Evolutionary conservation across 2,329 filamentous ascomycete genomes (phyloP).

Genomic region (Trichoderma atrobrunneum): DNA sequence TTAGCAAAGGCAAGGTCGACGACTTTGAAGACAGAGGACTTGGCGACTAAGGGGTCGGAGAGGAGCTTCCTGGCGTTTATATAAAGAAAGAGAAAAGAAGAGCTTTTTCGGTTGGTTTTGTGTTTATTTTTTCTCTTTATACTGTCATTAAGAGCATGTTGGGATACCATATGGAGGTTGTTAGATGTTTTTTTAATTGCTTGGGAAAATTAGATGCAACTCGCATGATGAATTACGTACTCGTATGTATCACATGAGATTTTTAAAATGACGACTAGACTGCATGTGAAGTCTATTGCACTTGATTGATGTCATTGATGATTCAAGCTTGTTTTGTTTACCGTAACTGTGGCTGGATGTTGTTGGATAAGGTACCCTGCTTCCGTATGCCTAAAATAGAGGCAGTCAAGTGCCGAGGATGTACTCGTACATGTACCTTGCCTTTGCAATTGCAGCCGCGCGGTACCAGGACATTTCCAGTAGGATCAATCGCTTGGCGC

Average conservation of each 20-base stretch:
- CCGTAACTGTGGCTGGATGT: neutral
- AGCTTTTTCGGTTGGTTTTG: neutral
- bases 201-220: neutral
- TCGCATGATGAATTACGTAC: neutral
- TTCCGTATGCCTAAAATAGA: neutral
- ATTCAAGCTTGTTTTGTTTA: neutral
- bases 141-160: neutral
- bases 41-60: constrained; percentile 24
- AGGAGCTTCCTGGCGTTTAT: constrained; percentile 30
- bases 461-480: neutral
- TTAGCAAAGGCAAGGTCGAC: neutral
- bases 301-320: neutral
- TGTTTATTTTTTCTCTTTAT: neutral
- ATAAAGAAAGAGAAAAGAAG: constrained; percentile 1
- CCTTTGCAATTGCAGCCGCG: neutral
- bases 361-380: neutral
- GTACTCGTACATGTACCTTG: neutral
- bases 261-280: neutral
- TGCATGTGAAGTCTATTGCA: neutral
- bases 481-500: neutral
- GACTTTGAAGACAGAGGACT: constrained; percentile 23
- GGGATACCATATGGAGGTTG: neutral
- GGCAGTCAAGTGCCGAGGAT: neutral
- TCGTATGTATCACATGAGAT: neutral
- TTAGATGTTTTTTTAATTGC: neutral